Conservation (phyloP, 2,329 filamentous ascomycete species). For the Talaromyces sp. region DNA sequence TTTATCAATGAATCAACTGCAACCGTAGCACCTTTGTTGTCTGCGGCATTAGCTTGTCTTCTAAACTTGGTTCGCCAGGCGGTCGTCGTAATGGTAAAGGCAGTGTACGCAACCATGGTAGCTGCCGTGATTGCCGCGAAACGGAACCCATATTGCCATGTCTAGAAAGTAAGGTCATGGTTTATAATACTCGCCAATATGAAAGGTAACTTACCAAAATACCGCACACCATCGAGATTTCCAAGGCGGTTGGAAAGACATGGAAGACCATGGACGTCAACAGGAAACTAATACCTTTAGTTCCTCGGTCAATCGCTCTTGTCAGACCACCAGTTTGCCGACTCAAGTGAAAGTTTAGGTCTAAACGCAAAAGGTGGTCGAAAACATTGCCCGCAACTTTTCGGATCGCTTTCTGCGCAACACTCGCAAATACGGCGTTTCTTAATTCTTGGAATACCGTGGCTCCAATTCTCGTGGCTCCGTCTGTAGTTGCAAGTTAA, state of each 20-base stretch:
- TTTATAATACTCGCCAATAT: background rate
- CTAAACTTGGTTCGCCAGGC: conserved; percentile 97
- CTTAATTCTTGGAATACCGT: conserved; percentile 88
- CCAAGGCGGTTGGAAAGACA: conserved; percentile 84
- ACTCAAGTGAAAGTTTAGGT: conserved; percentile 88
- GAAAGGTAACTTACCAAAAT: conserved; percentile 59
- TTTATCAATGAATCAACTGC: conserved; percentile 97
- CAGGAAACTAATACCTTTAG: conserved; percentile 96
- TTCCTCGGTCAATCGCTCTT: conserved; percentile 90
- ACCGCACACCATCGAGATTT: conserved; percentile 92
- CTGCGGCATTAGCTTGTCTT: conserved; percentile 89
- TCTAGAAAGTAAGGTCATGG: conserved; percentile 44
- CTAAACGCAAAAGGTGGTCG: conserved; percentile 78
- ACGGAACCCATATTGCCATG: conserved; percentile 87
- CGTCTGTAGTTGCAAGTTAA: conserved; percentile 52
- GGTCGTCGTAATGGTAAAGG: conserved; percentile 96
- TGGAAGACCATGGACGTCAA: conserved; percentile 99
- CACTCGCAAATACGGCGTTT: conserved; percentile 94
- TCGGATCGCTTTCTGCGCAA: conserved; percentile 94
- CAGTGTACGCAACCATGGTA: conserved; percentile 91
- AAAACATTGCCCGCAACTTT: conserved; percentile 90
- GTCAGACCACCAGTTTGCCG: conserved; percentile 94
- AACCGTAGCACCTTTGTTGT: conserved; percentile 91
- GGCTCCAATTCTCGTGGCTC: conserved; percentile 79
- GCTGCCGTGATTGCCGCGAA: conserved; percentile 86